Evolutionary conservation across 148 eudicot genomes (phyloP), one percentile per base, ranked within the genome.

Genomic region (Diospyros lotus): DNA sequence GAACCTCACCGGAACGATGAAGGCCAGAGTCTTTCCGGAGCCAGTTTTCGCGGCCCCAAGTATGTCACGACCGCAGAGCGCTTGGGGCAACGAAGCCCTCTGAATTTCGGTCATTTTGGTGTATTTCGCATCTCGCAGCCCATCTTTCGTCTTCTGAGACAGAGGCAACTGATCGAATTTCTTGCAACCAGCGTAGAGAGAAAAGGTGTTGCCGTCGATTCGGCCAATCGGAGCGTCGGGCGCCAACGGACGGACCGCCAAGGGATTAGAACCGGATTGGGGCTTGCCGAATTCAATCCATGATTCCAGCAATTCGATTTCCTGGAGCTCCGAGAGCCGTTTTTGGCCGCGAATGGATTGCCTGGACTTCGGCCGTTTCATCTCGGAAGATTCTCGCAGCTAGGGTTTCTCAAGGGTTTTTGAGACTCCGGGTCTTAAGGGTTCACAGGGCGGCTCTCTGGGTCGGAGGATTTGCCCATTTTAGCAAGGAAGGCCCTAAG

Each of bases 11-110:
- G 98, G 98, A 9, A 94, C 85, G n/a, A 92, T 76, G 75, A 94
- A 94, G 46, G 98, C 97, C 71, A 94, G 79, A 0, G 98, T 94
- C 82, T 94, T 94, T 0, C 98, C 98, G 0, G 97, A 91, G 9
- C 98, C 97, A 15, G 97, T 94, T 79, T 92, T 89, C 0, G 98
- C 98, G 1, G 97, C 98, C 17, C 98, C 98, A 2, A 95, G 94
- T 51, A 95, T 87, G 79, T 95, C 98, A 4, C 97, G 80, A 9
- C 93, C 94, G 41, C 91, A 90, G 46, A 95, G 86, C 3, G 97
- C 84, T 73, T 95, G 98, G 1, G 98, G 98, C 84, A 95, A 80
- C 55, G 94, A 83, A 58, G 98, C 98, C 77, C 91, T 86, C 76
- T 94, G 98, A 60, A 95, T 86, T n/a, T 87, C 92, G 28, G 96